Base-by-base conservation (phyloP, 2,329 filamentous ascomycete genomes). In the Scedosporium aurantiacum region DNA sequence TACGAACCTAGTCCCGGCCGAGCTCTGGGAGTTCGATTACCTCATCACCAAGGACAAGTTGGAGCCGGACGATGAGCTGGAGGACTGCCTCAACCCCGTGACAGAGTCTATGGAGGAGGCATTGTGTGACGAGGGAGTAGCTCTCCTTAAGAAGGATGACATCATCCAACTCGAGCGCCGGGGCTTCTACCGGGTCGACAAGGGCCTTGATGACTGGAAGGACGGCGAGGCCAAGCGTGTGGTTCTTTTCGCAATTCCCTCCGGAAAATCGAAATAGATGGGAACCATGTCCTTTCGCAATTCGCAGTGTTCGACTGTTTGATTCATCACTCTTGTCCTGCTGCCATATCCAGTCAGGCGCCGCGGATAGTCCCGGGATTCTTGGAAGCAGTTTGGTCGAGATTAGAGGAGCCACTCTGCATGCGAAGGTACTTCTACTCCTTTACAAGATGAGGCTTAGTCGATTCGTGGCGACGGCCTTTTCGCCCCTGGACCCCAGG, bases 91-190 rank as follows among this genome's bases (percentile, higher is more conserved):
- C 63, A 96, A 87, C 72, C 82, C 85, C 25, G 78, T 85, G 61
- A 96, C 91, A 0, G 86, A 90, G 69, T 86, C 83, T 62, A 85
- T 86, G 74, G 87, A 87, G 60, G 82, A 88, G 65, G 90, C 89
- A 1, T 72, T 90, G 60, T 91, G 90, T 27, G 93, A 97, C 70
- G 86, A 84, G 69, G 95, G 92, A 68, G 87, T 96, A 0, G 81
- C 82, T 0, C 79, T 84, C 64, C 79, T 97, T 55, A 91, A 91
- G 80, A 86, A 85, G 71, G 89, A 91, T 69, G 91, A 96, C 68
- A 93, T 97, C 64, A 91, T 97, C 67, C 94, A 97, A 78, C 88
- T 97, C 55, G 93, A 97, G 79, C 83, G 93, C 64, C 91, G 93
- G 75, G 93, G 92, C 1, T 97, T 90, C 76, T 97, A 89, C 79